phyloP scores from a whole-genome alignment of 108 stramenopile species.

The Pinguiococcus pyrenoidosus region DNA sequence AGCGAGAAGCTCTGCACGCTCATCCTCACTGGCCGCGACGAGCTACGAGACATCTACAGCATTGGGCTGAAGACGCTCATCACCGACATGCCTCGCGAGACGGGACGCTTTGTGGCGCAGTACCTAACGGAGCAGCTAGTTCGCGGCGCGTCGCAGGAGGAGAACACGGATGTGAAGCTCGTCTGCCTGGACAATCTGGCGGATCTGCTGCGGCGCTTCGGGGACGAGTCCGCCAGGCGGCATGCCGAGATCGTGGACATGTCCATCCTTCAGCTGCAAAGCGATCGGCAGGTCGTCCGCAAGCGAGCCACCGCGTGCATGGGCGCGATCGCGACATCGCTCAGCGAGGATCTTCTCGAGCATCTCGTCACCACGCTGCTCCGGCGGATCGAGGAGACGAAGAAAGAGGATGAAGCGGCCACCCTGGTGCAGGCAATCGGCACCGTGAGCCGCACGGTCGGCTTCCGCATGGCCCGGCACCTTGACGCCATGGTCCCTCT shows the following conservation, averaged over 20 bases:
- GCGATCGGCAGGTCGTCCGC: conserved; percentile 45
- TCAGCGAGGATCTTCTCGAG: conserved; percentile 56
- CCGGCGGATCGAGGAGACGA: conserved; percentile 47
- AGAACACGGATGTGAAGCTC: conserved; percentile 26
- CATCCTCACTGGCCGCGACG: conserved; percentile 78
- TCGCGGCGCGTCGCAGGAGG: conserved; percentile 46
- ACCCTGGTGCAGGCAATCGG: conserved; percentile 70
- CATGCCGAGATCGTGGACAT: conserved; percentile 62
- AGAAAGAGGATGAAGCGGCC: conserved; percentile 19
- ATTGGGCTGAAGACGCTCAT: conserved; percentile 93
- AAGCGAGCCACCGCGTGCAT: conserved; percentile 83
- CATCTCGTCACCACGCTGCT: conserved; percentile 63
- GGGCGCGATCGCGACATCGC: conserved; percentile 64
- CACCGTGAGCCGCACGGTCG: conserved; percentile 47
- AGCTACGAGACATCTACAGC: conserved; percentile 88
- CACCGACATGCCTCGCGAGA: conserved; percentile 63
- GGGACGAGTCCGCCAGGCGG: conserved; percentile 40
- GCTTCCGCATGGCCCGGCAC: conserved; percentile 48
- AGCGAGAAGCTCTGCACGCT: conserved; percentile 71
- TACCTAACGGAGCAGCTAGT: conserved; percentile 57
- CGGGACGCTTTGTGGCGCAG: conserved; percentile 63
- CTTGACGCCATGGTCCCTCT: conserved; percentile 84
- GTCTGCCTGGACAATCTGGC: conserved; percentile 71
- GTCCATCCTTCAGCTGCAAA: conserved; percentile 51
- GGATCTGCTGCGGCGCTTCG: conserved; percentile 76